A percentile compares a stretch with the other conserved stretches of the same genome.
Conservation (phyloP, 2,329 filamentous ascomycete species). For the Hymenoscyphus fraxineus region DNA sequence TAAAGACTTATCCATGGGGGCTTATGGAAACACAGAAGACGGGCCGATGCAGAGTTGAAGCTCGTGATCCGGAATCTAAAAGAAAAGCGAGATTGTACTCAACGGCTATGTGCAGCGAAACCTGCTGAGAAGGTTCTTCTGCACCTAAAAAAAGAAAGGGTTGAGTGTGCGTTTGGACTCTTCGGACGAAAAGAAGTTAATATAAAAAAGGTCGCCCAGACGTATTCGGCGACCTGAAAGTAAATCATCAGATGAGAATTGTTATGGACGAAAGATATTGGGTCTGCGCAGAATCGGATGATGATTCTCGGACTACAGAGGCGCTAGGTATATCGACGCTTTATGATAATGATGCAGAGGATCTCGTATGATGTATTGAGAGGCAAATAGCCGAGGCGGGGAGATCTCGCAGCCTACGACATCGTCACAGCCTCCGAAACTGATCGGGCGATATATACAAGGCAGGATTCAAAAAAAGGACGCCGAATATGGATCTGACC, state of each 20-base stretch:
- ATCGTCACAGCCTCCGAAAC: constrained; percentile 1
- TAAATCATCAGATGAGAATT: not conserved
- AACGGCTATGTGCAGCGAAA: constrained; percentile 21
- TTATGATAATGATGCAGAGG: not conserved
- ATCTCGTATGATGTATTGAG: not conserved
- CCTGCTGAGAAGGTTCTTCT: constrained; percentile 11
- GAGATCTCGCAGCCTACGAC: not conserved
- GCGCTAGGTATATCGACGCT: not conserved
- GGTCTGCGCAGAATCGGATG: too few species aligned
- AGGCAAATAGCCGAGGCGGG: not conserved
- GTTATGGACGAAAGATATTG: not conserved
- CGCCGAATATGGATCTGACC: not conserved
- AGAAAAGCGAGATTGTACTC: constrained; percentile 15
- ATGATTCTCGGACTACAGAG: not conserved
- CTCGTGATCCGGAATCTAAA: constrained; percentile 19
- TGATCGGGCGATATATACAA: not conserved
- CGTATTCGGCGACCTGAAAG: not conserved
- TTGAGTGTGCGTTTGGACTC: not conserved
- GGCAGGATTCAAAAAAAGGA: not conserved
- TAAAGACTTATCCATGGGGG: constrained; percentile 19
- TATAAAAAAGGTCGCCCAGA: not conserved
- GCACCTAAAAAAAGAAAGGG: constrained; percentile 6
- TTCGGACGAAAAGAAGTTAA: not conserved
- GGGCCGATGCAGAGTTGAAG: constrained; percentile 20
- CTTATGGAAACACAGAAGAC: constrained; percentile 23